phyloP scores from a whole-genome alignment of 345 rosid genomes.

The Leavenworthia alabamica region DNA sequence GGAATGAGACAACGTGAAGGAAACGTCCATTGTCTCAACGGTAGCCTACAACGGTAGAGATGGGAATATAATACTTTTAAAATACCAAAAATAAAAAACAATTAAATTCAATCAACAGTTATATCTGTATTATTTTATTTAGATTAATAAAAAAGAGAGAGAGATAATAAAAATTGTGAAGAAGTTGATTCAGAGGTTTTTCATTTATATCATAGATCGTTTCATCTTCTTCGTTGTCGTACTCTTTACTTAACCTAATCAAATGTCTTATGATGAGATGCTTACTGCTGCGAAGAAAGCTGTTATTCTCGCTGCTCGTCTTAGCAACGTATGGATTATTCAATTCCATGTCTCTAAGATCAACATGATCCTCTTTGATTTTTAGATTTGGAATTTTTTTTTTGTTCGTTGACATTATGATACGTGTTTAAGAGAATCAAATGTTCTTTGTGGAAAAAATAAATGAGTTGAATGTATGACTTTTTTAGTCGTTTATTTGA shows the following conservation, averaged over 20 bases:
- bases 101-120: background rate
- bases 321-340: constrained; percentile 60
- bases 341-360: background rate
- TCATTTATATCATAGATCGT: constrained; percentile 14
- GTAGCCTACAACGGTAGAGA: constrained; percentile 19
- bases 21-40: constrained; percentile 12
- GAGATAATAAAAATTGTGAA: background rate
- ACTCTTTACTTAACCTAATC: background rate
- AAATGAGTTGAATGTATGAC: background rate
- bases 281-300: constrained; percentile 56
- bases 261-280: constrained; percentile 31
- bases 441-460: background rate
- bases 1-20: background rate
- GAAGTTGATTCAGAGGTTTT: constrained; percentile 31
- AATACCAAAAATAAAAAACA: background rate
- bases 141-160: background rate
- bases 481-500: constrained; percentile 10
- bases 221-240: background rate
- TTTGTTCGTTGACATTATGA: constrained; percentile 20
- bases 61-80: background rate
- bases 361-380: background rate
- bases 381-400: background rate
- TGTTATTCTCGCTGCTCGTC: constrained; percentile 75
- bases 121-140: background rate
- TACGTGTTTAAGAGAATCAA: background rate